Conservation (phyloP, 495 filamentous ascomycete species). For the Daldinia loculata region DNA sequence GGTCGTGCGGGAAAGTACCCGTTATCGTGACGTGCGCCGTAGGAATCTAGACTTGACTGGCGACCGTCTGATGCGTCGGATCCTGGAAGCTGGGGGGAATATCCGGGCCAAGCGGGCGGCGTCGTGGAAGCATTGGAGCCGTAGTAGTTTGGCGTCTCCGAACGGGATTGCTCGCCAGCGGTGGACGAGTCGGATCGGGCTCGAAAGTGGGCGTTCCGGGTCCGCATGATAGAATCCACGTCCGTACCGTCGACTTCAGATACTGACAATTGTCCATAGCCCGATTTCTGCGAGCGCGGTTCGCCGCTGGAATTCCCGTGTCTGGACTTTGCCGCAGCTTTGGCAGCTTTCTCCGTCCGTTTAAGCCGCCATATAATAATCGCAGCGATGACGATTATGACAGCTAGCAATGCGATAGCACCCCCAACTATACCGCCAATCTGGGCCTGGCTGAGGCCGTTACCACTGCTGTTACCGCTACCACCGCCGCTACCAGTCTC, state of each 20-base stretch:
- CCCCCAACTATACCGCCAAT: conserved; percentile 58
- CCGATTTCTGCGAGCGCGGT: conserved; percentile 38
- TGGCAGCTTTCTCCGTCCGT: conserved; percentile 35
- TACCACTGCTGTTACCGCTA: not conserved
- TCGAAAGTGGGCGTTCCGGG: conserved; percentile 17
- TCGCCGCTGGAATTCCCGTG: conserved; percentile 43
- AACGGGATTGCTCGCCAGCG: conserved; percentile 30
- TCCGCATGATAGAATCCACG: conserved; percentile 15
- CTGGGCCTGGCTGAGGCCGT: conserved; percentile 45
- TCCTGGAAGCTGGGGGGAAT: conserved; percentile 5
- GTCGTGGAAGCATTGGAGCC: conserved; percentile 36
- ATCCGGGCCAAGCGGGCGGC: conserved; percentile 24
- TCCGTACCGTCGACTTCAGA: conserved; percentile 43
- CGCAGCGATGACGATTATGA: conserved; percentile 49
- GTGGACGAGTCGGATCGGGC: conserved; percentile 32
- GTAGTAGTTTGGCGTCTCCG: conserved; percentile 35
- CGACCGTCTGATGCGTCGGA: conserved; percentile 39
- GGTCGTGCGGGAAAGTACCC: conserved; percentile 29
- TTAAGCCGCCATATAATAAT: conserved; percentile 54
- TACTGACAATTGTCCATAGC: conserved; percentile 32
- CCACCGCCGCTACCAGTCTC: conserved; percentile 27
- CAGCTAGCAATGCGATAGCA: conserved; percentile 49
- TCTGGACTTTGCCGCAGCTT: conserved; percentile 45
- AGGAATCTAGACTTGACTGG: conserved; percentile 47
- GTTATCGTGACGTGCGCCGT: conserved; percentile 45